Conservation (phyloP, 306 rosid genomes). For the Aeschynomene evenia region DNA sequence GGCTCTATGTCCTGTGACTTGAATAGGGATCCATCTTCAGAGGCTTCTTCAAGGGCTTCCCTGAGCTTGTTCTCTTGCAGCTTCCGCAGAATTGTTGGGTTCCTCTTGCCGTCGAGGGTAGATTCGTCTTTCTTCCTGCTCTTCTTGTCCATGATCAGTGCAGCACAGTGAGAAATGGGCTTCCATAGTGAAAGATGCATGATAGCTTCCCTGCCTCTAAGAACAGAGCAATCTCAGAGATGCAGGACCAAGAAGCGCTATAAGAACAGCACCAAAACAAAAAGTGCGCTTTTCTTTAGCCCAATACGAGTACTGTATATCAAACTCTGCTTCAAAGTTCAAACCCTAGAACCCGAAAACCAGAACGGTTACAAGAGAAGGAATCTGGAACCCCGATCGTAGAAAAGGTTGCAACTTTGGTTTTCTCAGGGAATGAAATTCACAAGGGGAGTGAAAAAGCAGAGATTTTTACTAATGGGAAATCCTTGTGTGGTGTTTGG, state of each 20-base stretch:
- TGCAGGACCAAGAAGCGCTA: not conserved
- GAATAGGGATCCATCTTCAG: conserved; percentile 82
- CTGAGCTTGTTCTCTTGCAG: conserved; percentile 87
- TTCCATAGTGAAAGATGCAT: conserved; percentile 98
- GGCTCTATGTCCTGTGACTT: conserved; percentile 77
- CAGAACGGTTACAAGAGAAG: not conserved
- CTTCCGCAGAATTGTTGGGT: conserved; percentile 71
- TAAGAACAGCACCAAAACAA: not conserved
- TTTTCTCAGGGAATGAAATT: conserved; percentile 31
- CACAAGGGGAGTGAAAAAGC: not conserved
- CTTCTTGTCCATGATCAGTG: conserved; percentile 87
- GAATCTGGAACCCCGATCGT: conserved; percentile 32
- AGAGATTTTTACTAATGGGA: not conserved
- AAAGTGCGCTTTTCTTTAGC: conserved; percentile 1
- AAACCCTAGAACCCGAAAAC: conserved; percentile 26
- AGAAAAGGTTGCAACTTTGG: conserved; percentile 17
- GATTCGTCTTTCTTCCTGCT: conserved; percentile 64
- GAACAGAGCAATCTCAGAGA: conserved; percentile 20
- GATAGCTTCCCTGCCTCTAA: conserved; percentile 33
- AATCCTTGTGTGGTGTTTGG: not conserved
- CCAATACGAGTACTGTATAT: conserved; percentile 43
- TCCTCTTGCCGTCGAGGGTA: conserved; percentile 40
- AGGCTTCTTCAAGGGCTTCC: conserved; percentile 97
- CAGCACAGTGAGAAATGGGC: conserved; percentile 93
- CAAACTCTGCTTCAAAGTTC: conserved; percentile 20